These are phyloP conservation scores for Arthrinium phaeospermum DNA, from an alignment of 2,329 filamentous ascomycete species.

Conservation along the genomic window DNA sequence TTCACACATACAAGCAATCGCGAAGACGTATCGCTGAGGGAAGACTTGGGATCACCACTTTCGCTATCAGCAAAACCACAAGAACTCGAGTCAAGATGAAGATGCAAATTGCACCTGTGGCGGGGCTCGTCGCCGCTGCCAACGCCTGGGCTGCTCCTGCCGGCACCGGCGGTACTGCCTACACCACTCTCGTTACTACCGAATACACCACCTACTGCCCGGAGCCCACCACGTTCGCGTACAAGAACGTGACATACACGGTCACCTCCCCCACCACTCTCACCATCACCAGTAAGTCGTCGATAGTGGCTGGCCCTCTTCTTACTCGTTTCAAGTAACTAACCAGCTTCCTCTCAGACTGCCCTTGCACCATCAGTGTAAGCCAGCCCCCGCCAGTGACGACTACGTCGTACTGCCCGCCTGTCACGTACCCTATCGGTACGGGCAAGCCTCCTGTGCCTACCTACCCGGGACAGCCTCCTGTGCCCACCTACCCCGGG, in stretches of 20 bases:
- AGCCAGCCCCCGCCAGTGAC: conserved; percentile 38
- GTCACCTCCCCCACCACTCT: conserved; percentile 48
- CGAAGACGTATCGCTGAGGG: conserved; percentile 24
- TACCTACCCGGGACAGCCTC: background rate
- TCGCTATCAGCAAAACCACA: conserved; percentile 31
- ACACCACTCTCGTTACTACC: conserved; percentile 18
- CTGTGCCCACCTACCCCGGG: conserved; percentile 4
- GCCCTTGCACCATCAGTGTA: conserved; percentile 51
- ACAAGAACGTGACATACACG: conserved; percentile 50
- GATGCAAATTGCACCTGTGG: conserved; percentile 39
- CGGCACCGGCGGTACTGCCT: background rate
- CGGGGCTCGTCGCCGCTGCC: conserved; percentile 38
- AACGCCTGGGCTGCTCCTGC: conserved; percentile 31
- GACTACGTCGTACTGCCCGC: conserved; percentile 32
- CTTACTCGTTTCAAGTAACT: background rate
- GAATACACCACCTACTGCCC: conserved; percentile 18
- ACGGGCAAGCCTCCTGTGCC: conserved; percentile 24
- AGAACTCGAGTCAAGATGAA: conserved; percentile 41
- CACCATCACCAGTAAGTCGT: conserved; percentile 50
- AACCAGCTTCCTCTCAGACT: conserved; percentile 45
- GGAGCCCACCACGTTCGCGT: conserved; percentile 45
- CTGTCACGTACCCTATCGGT: conserved; percentile 23
- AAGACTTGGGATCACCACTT: conserved; percentile 29
- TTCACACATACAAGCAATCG: background rate
- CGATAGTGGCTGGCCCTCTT: background rate